Evolutionary conservation across 768 basidiomycete genomes (phyloP).

Genomic region (Lactarius psammicola): DNA sequence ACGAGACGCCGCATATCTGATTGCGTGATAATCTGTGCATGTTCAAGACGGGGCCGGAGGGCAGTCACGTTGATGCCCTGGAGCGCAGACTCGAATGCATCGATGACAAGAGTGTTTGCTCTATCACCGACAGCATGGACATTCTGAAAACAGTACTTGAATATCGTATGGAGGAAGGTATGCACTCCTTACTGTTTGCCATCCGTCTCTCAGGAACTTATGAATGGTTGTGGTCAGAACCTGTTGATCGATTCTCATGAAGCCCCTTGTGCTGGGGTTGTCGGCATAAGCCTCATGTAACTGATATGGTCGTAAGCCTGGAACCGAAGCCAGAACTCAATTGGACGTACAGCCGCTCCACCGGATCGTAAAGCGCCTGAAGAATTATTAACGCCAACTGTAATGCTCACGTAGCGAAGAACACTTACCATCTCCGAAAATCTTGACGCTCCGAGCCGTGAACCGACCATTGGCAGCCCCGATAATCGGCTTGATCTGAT

Average conservation of each 20-base stretch:
- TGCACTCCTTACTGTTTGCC: constrained; percentile 74
- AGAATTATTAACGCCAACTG: constrained; percentile 10
- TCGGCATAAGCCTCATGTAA: constrained; percentile 82
- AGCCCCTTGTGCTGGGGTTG: constrained; percentile 70
- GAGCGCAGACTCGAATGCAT: constrained; percentile 75
- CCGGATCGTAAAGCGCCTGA: constrained; percentile 83
- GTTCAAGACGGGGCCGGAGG: constrained; percentile 79
- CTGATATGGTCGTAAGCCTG: constrained; percentile 38
- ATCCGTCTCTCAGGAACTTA: constrained; percentile 72
- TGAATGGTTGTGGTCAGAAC: constrained; percentile 62
- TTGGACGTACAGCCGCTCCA: constrained; percentile 70
- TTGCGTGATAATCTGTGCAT: constrained; percentile 83
- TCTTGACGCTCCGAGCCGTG: constrained; percentile 72
- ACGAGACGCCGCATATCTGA: constrained; percentile 76
- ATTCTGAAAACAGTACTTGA: constrained; percentile 49
- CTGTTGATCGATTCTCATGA: constrained; percentile 69
- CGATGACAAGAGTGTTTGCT: constrained; percentile 79
- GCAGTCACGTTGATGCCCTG: constrained; percentile 59
- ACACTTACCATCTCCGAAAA: constrained; percentile 66
- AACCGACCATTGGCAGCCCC: constrained; percentile 60
- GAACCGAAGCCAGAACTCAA: neutral
- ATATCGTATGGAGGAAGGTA: neutral
- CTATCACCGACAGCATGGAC: constrained; percentile 87
- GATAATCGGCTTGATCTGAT: constrained; percentile 54
- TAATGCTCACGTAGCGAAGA: neutral